These are phyloP conservation scores for Xylaria sp. DNA, from an alignment of 2,329 filamentous ascomycete genomes.

Conservation along the genomic window DNA sequence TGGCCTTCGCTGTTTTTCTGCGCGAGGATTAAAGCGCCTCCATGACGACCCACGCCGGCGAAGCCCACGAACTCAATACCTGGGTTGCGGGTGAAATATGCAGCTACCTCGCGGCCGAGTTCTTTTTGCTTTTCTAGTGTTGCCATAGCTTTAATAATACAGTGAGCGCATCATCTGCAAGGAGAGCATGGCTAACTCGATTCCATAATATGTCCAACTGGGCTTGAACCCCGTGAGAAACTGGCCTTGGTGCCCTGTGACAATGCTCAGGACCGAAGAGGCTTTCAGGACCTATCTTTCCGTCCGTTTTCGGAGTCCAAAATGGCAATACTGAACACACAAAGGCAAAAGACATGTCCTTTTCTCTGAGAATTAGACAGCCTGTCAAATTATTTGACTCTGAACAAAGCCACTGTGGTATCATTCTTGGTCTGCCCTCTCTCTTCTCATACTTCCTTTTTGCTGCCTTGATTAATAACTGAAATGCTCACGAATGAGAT, in stretches of 20 bases:
- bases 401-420: neutral
- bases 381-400: neutral
- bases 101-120: constrained; percentile 11
- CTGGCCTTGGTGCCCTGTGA: neutral
- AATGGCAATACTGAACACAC: neutral
- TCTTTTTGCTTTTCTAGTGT: neutral
- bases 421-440: neutral
- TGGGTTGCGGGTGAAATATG: constrained; percentile 9
- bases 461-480: neutral
- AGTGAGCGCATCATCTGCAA: neutral
- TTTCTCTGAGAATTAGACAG: neutral
- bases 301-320: constrained; percentile 12
- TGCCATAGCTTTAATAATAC: neutral
- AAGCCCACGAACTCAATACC: constrained; percentile 10
- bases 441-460: neutral
- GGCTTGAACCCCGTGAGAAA: neutral
- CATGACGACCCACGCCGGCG: constrained; percentile 25
- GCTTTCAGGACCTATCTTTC: neutral
- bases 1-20: neutral
- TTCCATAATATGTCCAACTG: neutral
- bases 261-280: neutral
- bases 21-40: constrained; percentile 21
- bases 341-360: neutral
- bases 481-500: no score
- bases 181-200: neutral